These are phyloP conservation scores for Neostapfia colusana DNA, from an alignment of 176 grass and related monocot genomes.

Conservation along the genomic window DNA sequence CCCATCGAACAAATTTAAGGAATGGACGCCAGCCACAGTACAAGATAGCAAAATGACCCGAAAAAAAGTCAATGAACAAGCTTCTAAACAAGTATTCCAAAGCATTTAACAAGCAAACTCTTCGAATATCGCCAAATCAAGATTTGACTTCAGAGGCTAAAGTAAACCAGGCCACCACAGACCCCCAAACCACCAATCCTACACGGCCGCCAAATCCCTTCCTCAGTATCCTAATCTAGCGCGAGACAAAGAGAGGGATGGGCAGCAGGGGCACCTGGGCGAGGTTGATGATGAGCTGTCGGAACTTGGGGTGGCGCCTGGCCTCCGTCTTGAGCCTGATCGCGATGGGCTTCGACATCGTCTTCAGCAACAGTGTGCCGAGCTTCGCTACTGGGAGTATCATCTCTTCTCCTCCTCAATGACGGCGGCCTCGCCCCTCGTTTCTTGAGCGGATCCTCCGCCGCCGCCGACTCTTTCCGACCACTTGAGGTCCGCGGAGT, in stretches of 20 bases:
- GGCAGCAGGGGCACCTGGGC: conserved; percentile 49
- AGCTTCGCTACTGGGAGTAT: conserved; percentile 72
- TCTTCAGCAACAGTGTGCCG: conserved; percentile 60
- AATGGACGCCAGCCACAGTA: background rate
- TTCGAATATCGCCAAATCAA: background rate
- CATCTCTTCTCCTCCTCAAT: conserved; percentile 17
- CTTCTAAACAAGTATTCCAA: conserved; percentile 1
- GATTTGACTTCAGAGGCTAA: background rate
- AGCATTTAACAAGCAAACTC: background rate
- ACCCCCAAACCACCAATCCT: background rate
- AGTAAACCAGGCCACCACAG: background rate
- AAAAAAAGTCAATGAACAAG: background rate
- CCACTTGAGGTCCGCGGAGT: background rate
- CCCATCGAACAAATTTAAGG: background rate
- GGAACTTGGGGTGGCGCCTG: conserved; percentile 62
- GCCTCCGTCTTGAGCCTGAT: conserved; percentile 64
- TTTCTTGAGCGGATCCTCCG: background rate
- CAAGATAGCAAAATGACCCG: background rate
- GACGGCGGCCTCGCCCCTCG: background rate
- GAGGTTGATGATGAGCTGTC: conserved; percentile 62
- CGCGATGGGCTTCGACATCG: conserved; percentile 61
- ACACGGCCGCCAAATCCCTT: background rate
- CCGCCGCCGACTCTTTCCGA: background rate
- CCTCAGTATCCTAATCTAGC: too few relatives aligned
- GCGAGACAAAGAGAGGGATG: background rate